A percentile compares a stretch with the other conserved stretches of the same genome.
Evolutionary conservation across 1,284 basidiomycete species (phyloP).

Genomic region (Ceratobasidium sp.): DNA sequence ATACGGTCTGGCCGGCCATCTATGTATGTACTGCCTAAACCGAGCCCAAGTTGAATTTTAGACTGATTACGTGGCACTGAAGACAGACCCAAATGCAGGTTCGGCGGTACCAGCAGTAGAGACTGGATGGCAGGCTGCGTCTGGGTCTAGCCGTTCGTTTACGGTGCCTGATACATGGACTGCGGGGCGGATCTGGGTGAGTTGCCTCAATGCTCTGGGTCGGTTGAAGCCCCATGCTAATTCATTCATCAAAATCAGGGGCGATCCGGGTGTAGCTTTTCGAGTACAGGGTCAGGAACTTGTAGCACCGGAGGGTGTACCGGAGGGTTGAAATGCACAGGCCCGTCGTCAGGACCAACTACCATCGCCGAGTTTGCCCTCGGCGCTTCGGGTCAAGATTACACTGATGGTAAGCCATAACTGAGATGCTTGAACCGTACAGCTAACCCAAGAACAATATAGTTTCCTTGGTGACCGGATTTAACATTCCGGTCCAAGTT

Average conservation of each 20-base stretch:
- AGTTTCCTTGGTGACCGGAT: constrained; percentile 54
- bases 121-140: constrained; percentile 64
- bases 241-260: constrained; percentile 55
- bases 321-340: constrained; percentile 60
- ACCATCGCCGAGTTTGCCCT: constrained; percentile 49
- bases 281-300: constrained; percentile 51
- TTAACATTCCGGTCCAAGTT: constrained; percentile 53
- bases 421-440: neutral
- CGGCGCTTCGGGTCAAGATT: constrained; percentile 43
- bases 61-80: constrained; percentile 10
- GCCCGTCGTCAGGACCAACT: constrained; percentile 57
- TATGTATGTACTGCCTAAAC: constrained; percentile 31
- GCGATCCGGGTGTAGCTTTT: constrained; percentile 66
- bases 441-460: neutral
- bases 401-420: constrained; percentile 49
- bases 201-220: neutral
- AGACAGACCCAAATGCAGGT: constrained; percentile 50
- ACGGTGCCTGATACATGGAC: constrained; percentile 66
- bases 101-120: constrained; percentile 52
- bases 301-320: constrained; percentile 50
- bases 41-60: constrained; percentile 53
- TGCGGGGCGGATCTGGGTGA: constrained; percentile 65
- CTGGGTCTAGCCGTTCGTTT: constrained; percentile 61
- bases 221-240: neutral
- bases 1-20: constrained; percentile 50